phyloP scores from a whole-genome alignment of 1,139 yeast genomes.

The Lipomyces yarrowii region DNA sequence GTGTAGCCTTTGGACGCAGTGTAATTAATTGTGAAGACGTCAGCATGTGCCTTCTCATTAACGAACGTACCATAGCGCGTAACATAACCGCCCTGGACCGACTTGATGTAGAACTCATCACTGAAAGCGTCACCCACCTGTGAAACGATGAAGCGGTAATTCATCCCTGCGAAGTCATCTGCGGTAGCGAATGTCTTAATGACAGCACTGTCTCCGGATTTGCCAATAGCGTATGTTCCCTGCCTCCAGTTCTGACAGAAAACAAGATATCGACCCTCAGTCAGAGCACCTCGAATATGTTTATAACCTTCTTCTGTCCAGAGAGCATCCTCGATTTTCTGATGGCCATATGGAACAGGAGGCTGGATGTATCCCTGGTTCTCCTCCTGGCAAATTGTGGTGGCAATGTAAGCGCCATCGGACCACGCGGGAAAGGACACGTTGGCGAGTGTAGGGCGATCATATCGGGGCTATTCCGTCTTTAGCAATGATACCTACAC shows the following conservation, averaged over 20 bases:
- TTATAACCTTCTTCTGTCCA: constrained; percentile 36
- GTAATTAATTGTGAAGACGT: no score
- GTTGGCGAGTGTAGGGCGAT: constrained; percentile 16
- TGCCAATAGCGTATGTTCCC: neutral
- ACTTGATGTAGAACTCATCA: constrained; percentile 28
- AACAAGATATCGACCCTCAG: constrained; percentile 38
- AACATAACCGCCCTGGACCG: constrained; percentile 16
- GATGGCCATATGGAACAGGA: constrained; percentile 35
- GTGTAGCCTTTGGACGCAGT: no score
- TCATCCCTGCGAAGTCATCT: constrained; percentile 13
- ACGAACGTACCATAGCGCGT: constrained; percentile 7
- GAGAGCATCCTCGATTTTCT: constrained; percentile 31
- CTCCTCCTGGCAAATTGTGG: constrained; percentile 18
- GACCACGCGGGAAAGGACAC: constrained; percentile 21
- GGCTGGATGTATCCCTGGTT: constrained; percentile 24
- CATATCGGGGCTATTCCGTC: constrained; percentile 5
- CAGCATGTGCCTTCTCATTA: neutral
- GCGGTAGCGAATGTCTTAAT: neutral
- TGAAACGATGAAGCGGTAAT: constrained; percentile 31
- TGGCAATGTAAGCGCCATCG: constrained; percentile 22
- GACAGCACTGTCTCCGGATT: neutral
- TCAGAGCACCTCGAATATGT: constrained; percentile 35
- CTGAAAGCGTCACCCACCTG: constrained; percentile 34
- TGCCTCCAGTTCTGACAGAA: constrained; percentile 15
- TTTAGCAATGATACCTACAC: neutral